Base-by-base conservation (phyloP, 2,329 filamentous ascomycete genomes). In the Phaeosphaeriaceae sp. region DNA sequence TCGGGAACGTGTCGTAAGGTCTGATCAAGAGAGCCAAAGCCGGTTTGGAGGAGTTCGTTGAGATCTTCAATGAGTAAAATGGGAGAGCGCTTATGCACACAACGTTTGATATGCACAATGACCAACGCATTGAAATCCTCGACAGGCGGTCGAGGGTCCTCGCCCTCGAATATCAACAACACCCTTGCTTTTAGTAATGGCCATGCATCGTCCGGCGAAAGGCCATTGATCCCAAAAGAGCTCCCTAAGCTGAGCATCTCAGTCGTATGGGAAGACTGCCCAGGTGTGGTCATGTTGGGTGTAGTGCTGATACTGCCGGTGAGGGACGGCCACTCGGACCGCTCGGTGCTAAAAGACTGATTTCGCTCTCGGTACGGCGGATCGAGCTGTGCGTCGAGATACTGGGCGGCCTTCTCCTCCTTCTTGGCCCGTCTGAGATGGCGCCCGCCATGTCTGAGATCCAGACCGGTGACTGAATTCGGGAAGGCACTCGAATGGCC, bases 11-110 rank as follows among this genome's bases (percentile, higher is more conserved):
- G 87, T 50, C 89, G 86, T 19, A 98, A 81, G 0, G 91, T 93
- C 64, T 93, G 91, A 66, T 97, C 94, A 2, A 99, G 83, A 1
- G 91, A 93, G 27, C 86, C 84, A 72, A 98, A 99, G 1, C 95
- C 95, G 0, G 91, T 90, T n/a, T 84, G 80, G 1, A 95, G 81
- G 3, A 95, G 82, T 65, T 94, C 91, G 50, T 88, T 84, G 9
- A 95, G 77, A 68, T 95, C 91, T 63, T 94, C 91, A 11, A 94
- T 81, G 57, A 95, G 86, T 41, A 88, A 81, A 51, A 88, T 86
- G 1, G 91, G 90, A 0, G 88, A 85, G 44, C 91, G 85, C 56
- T 89, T 88, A 71, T 92, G 88, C 50, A 94, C 86, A 73, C 91
- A 93, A 59, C 88, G 89, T 68, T 91, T 88, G 13, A 95, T 88